A percentile compares a stretch with the other conserved stretches of the same genome.
phyloP scores from a whole-genome alignment of 2,329 filamentous ascomycete species.

The Colletotrichum lupini region DNA sequence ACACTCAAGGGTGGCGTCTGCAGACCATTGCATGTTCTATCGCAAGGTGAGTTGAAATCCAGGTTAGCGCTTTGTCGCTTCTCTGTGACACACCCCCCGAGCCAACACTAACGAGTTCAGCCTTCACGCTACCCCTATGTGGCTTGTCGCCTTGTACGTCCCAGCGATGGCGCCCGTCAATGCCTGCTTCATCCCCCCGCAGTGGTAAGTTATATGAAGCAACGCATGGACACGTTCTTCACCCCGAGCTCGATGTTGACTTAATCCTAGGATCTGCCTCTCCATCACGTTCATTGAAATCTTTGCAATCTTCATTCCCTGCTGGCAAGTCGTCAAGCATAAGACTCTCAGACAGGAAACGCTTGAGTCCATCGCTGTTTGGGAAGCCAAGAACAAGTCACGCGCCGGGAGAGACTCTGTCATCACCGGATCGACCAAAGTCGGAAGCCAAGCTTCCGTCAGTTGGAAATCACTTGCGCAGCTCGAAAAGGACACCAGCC shows the following conservation, averaged over 20 bases:
- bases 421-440: conserved; percentile 44
- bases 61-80: conserved; percentile 12
- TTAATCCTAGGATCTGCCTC: conserved; percentile 60
- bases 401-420: conserved; percentile 17
- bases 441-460: conserved; percentile 5
- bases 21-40: conserved; percentile 68
- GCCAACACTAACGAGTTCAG: conserved; percentile 46
- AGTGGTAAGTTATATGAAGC: conserved; percentile 61
- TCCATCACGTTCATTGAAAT: conserved; percentile 73
- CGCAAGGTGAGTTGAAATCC: conserved; percentile 50
- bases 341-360: conserved; percentile 59
- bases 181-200: conserved; percentile 66
- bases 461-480: conserved; percentile 50
- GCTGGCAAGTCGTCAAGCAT: conserved; percentile 64
- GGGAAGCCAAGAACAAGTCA: conserved; percentile 50
- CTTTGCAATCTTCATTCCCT: conserved; percentile 72
- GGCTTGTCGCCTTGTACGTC: conserved; percentile 69
- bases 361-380: conserved; percentile 59
- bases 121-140: conserved; percentile 74
- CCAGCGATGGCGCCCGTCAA: conserved; percentile 64
- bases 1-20: conserved; percentile 74
- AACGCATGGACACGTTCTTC: not conserved
- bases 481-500: conserved; percentile 47
- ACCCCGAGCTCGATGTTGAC: not conserved
- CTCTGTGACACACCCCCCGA: not conserved